These are phyloP conservation scores for Rhynchosporium agropyri DNA, from an alignment of 2,329 filamentous ascomycete genomes.

Conservation along the genomic window DNA sequence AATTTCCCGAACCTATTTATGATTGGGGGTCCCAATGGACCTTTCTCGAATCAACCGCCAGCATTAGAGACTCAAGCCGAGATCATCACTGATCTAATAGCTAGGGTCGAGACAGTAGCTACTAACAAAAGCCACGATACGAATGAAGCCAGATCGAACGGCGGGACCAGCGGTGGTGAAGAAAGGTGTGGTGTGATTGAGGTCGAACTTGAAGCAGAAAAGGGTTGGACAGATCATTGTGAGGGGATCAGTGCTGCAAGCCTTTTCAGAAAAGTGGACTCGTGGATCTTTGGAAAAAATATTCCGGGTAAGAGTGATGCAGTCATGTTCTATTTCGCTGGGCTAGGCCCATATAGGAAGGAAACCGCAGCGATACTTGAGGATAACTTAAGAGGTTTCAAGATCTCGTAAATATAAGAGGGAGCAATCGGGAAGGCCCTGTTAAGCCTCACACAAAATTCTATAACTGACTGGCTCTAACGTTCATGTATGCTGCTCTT, in stretches of 20 bases:
- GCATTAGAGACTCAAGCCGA: constrained; percentile 45
- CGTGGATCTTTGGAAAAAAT: constrained; percentile 11
- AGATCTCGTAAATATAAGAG: neutral
- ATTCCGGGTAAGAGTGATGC: neutral
- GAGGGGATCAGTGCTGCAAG: neutral
- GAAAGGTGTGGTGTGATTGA: constrained; percentile 7
- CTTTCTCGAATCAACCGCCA: constrained; percentile 45
- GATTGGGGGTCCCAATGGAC: constrained; percentile 45
- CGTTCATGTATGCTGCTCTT: too few relatives aligned
- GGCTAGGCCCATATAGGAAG: constrained; percentile 3
- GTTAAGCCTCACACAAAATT: too few relatives aligned
- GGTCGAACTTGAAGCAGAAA: neutral
- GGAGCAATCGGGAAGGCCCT: too few relatives aligned
- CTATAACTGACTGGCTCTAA: too few relatives aligned
- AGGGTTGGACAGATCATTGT: neutral
- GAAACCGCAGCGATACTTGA: neutral
- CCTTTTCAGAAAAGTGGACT: constrained; percentile 5
- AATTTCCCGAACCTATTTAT: constrained; percentile 51
- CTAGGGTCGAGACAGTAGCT: neutral
- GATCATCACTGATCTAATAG: constrained; percentile 29
- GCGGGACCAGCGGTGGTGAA: neutral
- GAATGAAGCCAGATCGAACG: neutral
- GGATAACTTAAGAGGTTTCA: constrained; percentile 2
- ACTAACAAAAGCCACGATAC: neutral
- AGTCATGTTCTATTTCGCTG: constrained; percentile 10